phyloP scores from a whole-genome alignment of 2,329 filamentous ascomycete species.

The Sporothrix dimorphospora region DNA sequence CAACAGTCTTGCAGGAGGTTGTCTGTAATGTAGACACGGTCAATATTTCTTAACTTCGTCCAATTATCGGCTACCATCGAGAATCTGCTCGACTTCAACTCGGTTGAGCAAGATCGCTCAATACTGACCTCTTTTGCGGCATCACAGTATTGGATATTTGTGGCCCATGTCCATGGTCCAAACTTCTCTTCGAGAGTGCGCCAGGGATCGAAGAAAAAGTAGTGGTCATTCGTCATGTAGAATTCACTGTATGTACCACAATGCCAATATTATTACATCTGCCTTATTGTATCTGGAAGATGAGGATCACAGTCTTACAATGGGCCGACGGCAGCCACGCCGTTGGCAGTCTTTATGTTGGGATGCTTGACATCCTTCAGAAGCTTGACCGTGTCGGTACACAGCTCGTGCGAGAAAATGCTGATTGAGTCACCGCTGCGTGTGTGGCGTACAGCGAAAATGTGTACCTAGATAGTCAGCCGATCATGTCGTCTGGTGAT shows the following conservation, averaged over 20 bases:
- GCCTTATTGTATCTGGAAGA: no score
- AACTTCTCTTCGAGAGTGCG: constrained; percentile 18
- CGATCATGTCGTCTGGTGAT: no score
- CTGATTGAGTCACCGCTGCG: constrained; percentile 3
- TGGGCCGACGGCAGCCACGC: constrained; percentile 6
- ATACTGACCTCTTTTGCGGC: not conserved
- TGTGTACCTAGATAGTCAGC: not conserved
- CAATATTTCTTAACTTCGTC: not conserved
- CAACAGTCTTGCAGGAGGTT: not conserved
- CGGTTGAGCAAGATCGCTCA: no score
- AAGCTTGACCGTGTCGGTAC: constrained; percentile 3
- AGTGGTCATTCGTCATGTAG: constrained; percentile 26
- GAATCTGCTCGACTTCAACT: no score
- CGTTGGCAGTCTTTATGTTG: constrained; percentile 19
- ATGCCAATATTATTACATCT: not conserved
- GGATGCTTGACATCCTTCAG: constrained; percentile 10
- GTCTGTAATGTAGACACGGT: not conserved
- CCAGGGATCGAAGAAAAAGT: constrained; percentile 6
- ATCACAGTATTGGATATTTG: constrained; percentile 21
- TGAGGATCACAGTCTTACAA: not conserved
- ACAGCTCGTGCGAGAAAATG: constrained; percentile 15
- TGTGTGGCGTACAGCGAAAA: constrained; percentile 12
- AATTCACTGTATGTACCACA: not conserved
- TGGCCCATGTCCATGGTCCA: constrained; percentile 26
- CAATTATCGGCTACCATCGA: not conserved